These are phyloP conservation scores for Citrus cavaleriei DNA, from an alignment of 345 rosid genomes.

Conservation along the genomic window DNA sequence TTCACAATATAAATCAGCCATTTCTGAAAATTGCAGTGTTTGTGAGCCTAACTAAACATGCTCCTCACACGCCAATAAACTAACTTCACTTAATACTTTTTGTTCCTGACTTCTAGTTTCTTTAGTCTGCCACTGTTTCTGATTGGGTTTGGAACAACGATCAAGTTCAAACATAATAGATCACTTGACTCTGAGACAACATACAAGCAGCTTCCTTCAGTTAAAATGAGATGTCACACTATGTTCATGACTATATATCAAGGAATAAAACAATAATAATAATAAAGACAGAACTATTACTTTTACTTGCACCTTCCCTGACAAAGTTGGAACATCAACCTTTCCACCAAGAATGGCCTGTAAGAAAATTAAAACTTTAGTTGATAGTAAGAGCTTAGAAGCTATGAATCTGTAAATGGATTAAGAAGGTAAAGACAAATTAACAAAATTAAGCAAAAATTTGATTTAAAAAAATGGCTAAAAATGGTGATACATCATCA, in stretches of 20 bases:
- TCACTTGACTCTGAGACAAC: not conserved
- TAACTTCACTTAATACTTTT: not conserved
- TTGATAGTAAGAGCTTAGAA: not conserved
- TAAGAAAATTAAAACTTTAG: conserved; percentile 17
- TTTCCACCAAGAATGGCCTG: conserved; percentile 94
- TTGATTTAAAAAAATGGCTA: not conserved
- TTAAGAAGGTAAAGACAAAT: not conserved
- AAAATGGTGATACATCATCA: conserved; percentile 2
- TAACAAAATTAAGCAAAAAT: not conserved
- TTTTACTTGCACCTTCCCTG: conserved; percentile 58
- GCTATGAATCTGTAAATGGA: not conserved
- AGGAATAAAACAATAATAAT: not conserved
- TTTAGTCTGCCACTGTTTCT: not conserved
- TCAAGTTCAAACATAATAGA: not conserved
- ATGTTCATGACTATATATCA: not conserved
- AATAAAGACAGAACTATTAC: conserved; percentile 34
- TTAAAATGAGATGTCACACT: not conserved
- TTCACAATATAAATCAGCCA: not conserved
- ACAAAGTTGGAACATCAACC: conserved; percentile 79
- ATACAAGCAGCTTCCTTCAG: not conserved
- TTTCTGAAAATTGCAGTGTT: not conserved
- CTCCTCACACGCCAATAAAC: not conserved
- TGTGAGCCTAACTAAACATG: not conserved
- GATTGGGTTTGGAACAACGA: not conserved
- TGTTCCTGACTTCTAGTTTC: not conserved